Conservation (phyloP, 257 asterid genomes). For the Solanum bulbocastanum region DNA sequence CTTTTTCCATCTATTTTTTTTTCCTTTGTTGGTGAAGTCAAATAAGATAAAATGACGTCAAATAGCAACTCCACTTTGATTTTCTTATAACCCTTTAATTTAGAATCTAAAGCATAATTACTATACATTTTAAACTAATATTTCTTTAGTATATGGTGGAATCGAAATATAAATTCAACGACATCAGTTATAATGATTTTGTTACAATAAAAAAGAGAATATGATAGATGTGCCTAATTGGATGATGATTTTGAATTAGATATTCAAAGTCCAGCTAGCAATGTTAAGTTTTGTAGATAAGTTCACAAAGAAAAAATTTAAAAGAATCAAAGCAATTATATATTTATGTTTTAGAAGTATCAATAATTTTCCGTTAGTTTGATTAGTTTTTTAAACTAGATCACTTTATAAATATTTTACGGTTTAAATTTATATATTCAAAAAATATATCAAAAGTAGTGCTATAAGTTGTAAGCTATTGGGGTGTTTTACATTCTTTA, state of each 20-base stretch:
- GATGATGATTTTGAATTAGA: not conserved
- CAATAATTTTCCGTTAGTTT: no score
- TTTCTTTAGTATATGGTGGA: not conserved
- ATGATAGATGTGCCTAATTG: not conserved
- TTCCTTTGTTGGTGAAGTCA: not conserved
- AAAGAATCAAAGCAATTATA: no score
- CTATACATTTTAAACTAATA: not conserved
- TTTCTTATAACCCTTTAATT: not conserved
- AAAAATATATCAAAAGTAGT: no score
- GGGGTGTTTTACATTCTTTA: no score
- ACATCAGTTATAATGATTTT: not conserved
- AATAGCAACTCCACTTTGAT: not conserved
- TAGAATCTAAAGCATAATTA: not conserved
- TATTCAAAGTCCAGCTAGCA: not conserved
- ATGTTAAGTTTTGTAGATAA: not conserved
- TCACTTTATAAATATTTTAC: no score
- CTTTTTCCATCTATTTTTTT: not conserved
- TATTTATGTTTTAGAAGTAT: no score
- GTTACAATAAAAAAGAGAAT: not conserved
- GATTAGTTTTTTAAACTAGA: no score
- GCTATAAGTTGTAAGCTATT: no score
- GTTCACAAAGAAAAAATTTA: not conserved
- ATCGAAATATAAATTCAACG: not conserved
- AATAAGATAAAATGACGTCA: not conserved
- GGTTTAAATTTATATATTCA: no score